Evolutionary conservation across 2,329 filamentous ascomycete species (phyloP).

Genomic region (Ascochyta viciae-villosae): DNA sequence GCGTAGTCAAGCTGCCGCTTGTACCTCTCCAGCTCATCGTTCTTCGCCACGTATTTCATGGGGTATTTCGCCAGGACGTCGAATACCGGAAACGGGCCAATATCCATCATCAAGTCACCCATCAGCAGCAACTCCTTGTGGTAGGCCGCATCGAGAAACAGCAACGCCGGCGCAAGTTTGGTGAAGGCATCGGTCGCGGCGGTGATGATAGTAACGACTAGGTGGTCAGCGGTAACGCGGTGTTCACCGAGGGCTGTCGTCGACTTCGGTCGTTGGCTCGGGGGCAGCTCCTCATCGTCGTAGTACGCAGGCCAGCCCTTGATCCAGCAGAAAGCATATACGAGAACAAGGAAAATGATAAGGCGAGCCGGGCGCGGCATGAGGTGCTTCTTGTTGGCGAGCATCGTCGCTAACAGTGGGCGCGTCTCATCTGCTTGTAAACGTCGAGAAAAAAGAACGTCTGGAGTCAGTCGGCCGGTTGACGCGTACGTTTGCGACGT

Average conservation of each 20-base stretch:
- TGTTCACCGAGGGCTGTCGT: slow-evolving; percentile 26
- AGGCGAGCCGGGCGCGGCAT: slow-evolving; percentile 35
- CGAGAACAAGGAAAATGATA: slow-evolving; percentile 23
- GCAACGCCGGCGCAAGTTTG: slow-evolving; percentile 56
- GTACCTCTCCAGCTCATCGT: slow-evolving; percentile 48
- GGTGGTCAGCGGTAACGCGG: slow-evolving; percentile 31
- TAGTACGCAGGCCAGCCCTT: slow-evolving; percentile 42
- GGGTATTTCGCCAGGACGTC: slow-evolving; percentile 48
- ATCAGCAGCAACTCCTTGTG: slow-evolving; percentile 48
- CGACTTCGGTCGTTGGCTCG: slow-evolving; percentile 25
- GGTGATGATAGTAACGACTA: slow-evolving; percentile 64
- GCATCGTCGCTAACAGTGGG: slow-evolving; percentile 30
- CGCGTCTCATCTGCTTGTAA: slow-evolving; percentile 17
- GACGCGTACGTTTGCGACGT: not conserved
- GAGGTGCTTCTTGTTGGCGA: slow-evolving; percentile 27
- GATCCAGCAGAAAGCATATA: slow-evolving; percentile 43
- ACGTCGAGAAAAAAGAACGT: slow-evolving; percentile 1
- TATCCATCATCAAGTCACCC: slow-evolving; percentile 47
- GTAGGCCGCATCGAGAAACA: slow-evolving; percentile 37
- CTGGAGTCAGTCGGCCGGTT: not conserved
- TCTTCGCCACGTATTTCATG: slow-evolving; percentile 34
- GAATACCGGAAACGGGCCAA: slow-evolving; percentile 44
- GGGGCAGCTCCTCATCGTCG: slow-evolving; percentile 43
- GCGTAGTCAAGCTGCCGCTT: slow-evolving; percentile 41
- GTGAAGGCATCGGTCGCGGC: slow-evolving; percentile 63